Evolutionary conservation across 257 asterid species (phyloP).

Genomic region (Nicotiana attenuata): DNA sequence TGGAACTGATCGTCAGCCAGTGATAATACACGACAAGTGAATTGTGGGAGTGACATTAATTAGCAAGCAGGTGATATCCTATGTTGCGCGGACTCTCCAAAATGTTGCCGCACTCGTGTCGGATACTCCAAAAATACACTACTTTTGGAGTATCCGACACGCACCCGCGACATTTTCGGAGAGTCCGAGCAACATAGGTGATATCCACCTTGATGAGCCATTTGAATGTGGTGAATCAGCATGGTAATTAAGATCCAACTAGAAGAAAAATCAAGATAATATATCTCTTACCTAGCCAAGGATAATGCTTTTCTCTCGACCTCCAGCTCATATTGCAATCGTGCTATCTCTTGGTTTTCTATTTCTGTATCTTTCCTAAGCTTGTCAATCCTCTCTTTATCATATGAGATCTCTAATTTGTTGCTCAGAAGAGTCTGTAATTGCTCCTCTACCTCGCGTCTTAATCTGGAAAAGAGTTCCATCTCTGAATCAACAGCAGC

Average conservation of each 20-base stretch:
- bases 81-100: too few relatives aligned
- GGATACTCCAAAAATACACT: too few relatives aligned
- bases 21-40: neutral
- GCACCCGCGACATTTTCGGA: too few relatives aligned
- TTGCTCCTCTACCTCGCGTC: constrained; percentile 85
- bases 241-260: constrained; percentile 2
- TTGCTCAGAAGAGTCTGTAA: constrained; percentile 61
- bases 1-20: neutral
- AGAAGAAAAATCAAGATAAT: constrained; percentile 3
- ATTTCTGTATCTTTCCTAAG: constrained; percentile 76
- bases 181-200: too few relatives aligned
- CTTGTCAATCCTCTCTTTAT: constrained; percentile 77
- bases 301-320: constrained; percentile 94
- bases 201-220: neutral
- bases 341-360: constrained; percentile 70
- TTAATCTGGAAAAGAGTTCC: constrained; percentile 75
- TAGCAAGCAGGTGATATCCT: constrained; percentile 3
- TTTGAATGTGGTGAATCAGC: neutral
- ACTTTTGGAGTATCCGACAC: too few relatives aligned
- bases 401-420: constrained; percentile 74
- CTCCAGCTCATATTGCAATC: constrained; percentile 89
- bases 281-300: constrained; percentile 67
- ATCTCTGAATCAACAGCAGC: constrained; percentile 91
- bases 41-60: neutral
- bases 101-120: too few relatives aligned